Evolutionary conservation across 2,329 filamentous ascomycete genomes (phyloP).

Genomic region (Epichloe uncinata): DNA sequence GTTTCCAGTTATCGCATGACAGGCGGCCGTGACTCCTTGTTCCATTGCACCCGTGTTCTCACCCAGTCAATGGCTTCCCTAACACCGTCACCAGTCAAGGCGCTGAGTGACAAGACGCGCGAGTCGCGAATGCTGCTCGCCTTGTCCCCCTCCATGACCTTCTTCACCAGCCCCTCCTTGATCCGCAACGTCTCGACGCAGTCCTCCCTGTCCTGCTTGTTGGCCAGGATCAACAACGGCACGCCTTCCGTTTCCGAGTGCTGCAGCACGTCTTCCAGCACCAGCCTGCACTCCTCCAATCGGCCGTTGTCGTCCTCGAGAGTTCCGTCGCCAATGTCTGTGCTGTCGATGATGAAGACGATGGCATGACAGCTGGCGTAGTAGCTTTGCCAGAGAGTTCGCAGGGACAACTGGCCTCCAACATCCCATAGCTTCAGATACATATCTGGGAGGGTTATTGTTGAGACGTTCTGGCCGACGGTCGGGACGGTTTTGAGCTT

Average conservation of each 20-base stretch:
- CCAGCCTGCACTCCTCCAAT: slow-evolving; percentile 76
- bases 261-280: slow-evolving; percentile 81
- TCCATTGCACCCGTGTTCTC: slow-evolving; percentile 84
- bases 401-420: slow-evolving; percentile 78
- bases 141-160: slow-evolving; percentile 90
- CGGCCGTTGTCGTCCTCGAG: slow-evolving; percentile 44
- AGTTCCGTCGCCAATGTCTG: slow-evolving; percentile 77
- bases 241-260: slow-evolving; percentile 83
- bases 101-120: slow-evolving; percentile 79
- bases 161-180: slow-evolving; percentile 90
- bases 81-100: slow-evolving; percentile 78
- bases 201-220: slow-evolving; percentile 96
- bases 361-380: slow-evolving; percentile 91
- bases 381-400: slow-evolving; percentile 91
- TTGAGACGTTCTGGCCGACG: slow-evolving; percentile 92
- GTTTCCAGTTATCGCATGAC: slow-evolving; percentile 61
- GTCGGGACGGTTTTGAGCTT: slow-evolving; percentile 85
- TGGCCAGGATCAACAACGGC: slow-evolving; percentile 81
- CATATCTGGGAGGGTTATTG: slow-evolving; percentile 81
- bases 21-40: slow-evolving; percentile 83
- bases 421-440: slow-evolving; percentile 99
- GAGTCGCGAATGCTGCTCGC: slow-evolving; percentile 77
- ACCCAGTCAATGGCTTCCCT: slow-evolving; percentile 97
- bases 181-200: slow-evolving; percentile 95
- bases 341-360: slow-evolving; percentile 93